Conservation (phyloP, 148 eudicot genomes). For the Silene latifolia region DNA sequence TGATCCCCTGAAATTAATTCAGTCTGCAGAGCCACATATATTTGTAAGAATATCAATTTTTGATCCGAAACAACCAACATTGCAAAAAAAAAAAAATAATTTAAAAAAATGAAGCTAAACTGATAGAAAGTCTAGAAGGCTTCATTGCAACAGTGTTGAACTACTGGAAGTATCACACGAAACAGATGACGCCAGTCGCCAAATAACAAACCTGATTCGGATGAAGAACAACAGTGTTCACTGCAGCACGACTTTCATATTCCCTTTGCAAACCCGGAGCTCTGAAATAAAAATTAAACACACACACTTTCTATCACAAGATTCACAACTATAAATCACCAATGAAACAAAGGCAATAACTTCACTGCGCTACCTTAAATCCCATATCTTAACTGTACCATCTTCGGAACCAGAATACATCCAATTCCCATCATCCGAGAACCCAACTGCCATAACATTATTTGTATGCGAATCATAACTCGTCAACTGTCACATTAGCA, state of each 20-base stretch:
- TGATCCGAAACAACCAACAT: neutral
- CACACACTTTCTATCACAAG: neutral
- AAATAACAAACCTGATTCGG: slow-evolving; percentile 78
- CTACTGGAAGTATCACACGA: neutral
- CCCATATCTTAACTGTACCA: slow-evolving; percentile 99
- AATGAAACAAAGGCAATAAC: neutral
- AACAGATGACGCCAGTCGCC: neutral
- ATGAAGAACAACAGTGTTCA: slow-evolving; percentile 93
- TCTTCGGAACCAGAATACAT: slow-evolving; percentile 99
- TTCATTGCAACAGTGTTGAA: too few relatives aligned
- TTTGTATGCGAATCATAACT: slow-evolving; percentile 95
- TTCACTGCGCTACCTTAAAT: slow-evolving; percentile 54
- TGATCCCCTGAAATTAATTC: slow-evolving; percentile 97
- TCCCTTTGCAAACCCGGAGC: slow-evolving; percentile 98
- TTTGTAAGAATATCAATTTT: slow-evolving; percentile 1
- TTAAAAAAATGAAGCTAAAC: too few relatives aligned
- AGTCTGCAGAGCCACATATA: slow-evolving; percentile 41
- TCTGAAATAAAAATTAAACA: slow-evolving; percentile 33
- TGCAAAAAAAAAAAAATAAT: neutral
- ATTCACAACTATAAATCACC: too few relatives aligned
- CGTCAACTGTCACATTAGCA: slow-evolving; percentile 57
- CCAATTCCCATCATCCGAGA: slow-evolving; percentile 93
- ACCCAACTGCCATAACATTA: slow-evolving; percentile 99
- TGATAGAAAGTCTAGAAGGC: neutral
- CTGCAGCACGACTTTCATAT: slow-evolving; percentile 99